Evolutionary conservation across 2,329 filamentous ascomycete species (phyloP), one percentile per base, ranked within the genome.

Genomic region (Colletotrichum sp.): DNA sequence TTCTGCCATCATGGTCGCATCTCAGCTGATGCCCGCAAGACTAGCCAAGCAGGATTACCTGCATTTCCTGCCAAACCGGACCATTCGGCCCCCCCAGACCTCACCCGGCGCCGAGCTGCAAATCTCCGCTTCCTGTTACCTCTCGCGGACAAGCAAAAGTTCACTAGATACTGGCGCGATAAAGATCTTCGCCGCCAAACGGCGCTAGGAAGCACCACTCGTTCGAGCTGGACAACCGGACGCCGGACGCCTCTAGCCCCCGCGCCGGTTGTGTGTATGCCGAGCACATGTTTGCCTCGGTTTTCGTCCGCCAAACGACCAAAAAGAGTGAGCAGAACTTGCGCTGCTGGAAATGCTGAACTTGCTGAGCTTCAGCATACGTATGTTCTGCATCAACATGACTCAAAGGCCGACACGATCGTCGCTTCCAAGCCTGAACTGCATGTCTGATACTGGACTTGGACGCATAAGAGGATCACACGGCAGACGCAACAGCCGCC

Each of bases 371-470:
- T n/a, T n/a, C 18, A 60, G 57, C 57, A 12, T 70, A 32, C 71
- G 65, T 34, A 64, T n/a, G 21, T 63, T 39, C 62, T 60, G 71
- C 30, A 49, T 24, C 60, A 49, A 57, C 73, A 75, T 72, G 73
- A 75, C 69, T 75, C 69, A 68, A 72, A 72, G n/a, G 18, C 15
- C 24, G 24, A 30, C 21, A 52, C 10, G 55, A 72, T 72, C 55
- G 39, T 62, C 71, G 36, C 16, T 49, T 24, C 28, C 52, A 65
- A 60, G 52, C 68, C 60, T 70, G 34, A 16, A 69, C 44, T 65
- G 67, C 67, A 71, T 59, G 30, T 30, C 68, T 52, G 24, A 39
- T 18, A 28, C 72, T 60, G 67, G 44, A 63, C 68, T 52, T 21
- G 34, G 55, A 12, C 49, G 24, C 10, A 12, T 24, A 21, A 18